Evolutionary conservation across 176 grass and related monocot genomes (phyloP), one percentile per base, ranked within the genome.

Genomic region (Musa schizocarpa): DNA sequence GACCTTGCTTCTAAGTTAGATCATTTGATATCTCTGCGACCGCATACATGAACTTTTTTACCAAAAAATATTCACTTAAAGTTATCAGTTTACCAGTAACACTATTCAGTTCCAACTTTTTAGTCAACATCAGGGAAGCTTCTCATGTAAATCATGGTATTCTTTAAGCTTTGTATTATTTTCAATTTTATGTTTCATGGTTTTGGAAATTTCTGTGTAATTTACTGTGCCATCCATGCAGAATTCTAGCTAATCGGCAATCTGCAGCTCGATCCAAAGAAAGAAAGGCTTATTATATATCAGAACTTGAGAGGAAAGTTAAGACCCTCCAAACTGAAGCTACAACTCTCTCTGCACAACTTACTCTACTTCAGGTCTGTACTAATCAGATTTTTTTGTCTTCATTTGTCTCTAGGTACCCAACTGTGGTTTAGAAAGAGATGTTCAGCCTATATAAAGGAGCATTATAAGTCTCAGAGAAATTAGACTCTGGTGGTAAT

Each of bases 281-380:
- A 85, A 84, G 91, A 81, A 99, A 99, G 76, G 96, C 96, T 81
- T 91, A 88, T 29, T 99, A 99, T 79, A 99, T 99, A 79, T 82
- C 81, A 72, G 96, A 99, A 91, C 86, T 99, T 65, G 96, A 99
- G 74, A 83, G 91, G 70, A 99, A 99, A 69, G 96, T 99, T 70
- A 90, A 99, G 85, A 99, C 83, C 51, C 96, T 99, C 82, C 96
- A 99, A 84, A 99, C 96, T 87, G 96, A 99, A 99, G 96, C 96
- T 62, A 99, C 91, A 27, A 95, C 96, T 68, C 84, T 99, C 61
- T 95, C 96, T 79, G 96, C 91, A 63, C 96, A 99, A 65, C 96
- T 99, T 34, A 99, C 96, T 34, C 77, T 99, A 59, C 89, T 99
- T 79, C 96, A 99, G 91, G 96, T 99, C 65, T 24, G 8, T 68